Evolutionary conservation across 257 asterid species (phyloP).

Genomic region (Catharanthus roseus): DNA sequence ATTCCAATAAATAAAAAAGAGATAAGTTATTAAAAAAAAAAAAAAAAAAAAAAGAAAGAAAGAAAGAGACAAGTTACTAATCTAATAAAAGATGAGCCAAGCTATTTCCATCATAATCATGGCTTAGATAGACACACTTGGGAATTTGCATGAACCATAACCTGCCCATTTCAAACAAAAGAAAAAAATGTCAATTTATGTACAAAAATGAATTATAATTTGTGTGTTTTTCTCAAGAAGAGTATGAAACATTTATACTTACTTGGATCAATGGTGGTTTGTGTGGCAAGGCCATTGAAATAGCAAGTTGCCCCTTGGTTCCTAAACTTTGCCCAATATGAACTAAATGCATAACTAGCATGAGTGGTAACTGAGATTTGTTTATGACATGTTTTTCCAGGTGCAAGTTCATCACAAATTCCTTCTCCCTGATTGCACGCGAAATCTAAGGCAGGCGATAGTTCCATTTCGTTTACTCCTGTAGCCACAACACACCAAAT

Average conservation of each 20-base stretch:
- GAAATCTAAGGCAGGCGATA: constrained; percentile 36
- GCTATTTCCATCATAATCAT: no score
- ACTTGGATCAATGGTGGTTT: constrained; percentile 32
- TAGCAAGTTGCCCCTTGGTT: constrained; percentile 23
- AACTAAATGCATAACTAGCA: constrained; percentile 78
- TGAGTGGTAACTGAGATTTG: constrained; percentile 49
- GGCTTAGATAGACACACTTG: constrained; percentile 41
- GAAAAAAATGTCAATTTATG: no score
- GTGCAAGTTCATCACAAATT: constrained; percentile 58
- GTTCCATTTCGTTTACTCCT: constrained; percentile 12
- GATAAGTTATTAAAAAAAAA: no score
- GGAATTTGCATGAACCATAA: constrained; percentile 51
- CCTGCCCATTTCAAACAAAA: constrained; percentile 31
- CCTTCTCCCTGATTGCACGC: constrained; percentile 45
- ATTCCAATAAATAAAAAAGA: no score
- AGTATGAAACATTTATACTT: constrained; percentile 1
- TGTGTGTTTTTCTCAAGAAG: no score
- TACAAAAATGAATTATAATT: no score
- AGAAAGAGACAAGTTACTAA: no score
- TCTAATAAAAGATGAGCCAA: no score
- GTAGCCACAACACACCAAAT: constrained; percentile 61
- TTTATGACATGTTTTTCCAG: constrained; percentile 52
- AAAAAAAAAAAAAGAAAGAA: no score
- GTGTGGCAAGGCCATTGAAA: constrained; percentile 33
- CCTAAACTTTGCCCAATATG: constrained; percentile 59